Base-by-base conservation (phyloP, 2,329 filamentous ascomycete genomes). In the Volutella citrinella region DNA sequence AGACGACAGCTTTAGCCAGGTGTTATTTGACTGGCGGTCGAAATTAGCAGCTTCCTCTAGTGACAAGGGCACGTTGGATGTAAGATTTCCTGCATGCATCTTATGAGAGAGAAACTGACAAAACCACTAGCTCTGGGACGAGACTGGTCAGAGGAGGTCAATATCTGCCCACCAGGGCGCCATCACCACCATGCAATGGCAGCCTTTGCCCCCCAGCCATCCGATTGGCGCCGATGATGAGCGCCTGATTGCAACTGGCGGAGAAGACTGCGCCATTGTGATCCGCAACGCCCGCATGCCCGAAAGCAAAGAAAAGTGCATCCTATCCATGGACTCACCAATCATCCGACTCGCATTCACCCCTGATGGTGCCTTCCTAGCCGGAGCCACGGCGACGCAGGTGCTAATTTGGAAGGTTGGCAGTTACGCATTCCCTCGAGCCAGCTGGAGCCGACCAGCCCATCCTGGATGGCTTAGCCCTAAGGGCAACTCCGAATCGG, bases 321-420 rank as follows among this genome's bases (percentile, higher is more conserved):
- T 74, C 34, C 71, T 82, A 61, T 80, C 74, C 1, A 80, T 82
- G 72, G 69, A 71, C 17, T 64, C 66, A 2, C 69, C 75, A 7
- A 73, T 82, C 27, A 70, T 79, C 24, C 71, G 72, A 16, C 63
- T 82, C 3, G 68, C 78, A 2, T 82, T 82, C 40, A 80, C 77
- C 1, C 78, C 79, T 0, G 77, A 82, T 40, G 79, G 79, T 3
- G 70, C 70, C 14, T 80, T 80, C 45, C 71, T 83, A 32, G 79
- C 79, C 1, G 78, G 76, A 5, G 78, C 76, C 6, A 81, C 78
- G 1, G 68, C 68, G 14, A 70, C 72, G 20, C 69, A 68, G 36
- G 74, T 82, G 11, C 59, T 81, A 23, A 80, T 83, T 27, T 83
- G 79, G 77, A 82, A 80, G 51, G 72, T 81, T 10, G 76, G 74